Conservation (phyloP, 202 grass and related monocot species). For the Zoysia matrella region DNA sequence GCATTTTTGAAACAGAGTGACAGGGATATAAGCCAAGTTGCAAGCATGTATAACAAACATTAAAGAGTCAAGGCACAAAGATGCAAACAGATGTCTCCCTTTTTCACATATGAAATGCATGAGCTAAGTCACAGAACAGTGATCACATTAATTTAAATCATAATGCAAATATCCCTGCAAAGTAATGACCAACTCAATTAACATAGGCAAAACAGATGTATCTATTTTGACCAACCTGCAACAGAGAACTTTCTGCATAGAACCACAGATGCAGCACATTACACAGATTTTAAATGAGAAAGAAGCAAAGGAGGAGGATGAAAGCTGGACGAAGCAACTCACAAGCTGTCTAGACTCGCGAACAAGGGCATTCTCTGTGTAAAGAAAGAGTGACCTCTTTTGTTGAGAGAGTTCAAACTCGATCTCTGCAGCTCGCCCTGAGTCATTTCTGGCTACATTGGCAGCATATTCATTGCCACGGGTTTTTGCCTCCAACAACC, state of each 20-base stretch:
- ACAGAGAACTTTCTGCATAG: not conserved
- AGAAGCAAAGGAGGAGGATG: not conserved
- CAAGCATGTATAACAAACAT: constrained; percentile 3
- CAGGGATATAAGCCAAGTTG: not conserved
- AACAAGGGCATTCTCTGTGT: constrained; percentile 71
- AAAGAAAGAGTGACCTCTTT: constrained; percentile 84
- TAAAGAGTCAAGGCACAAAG: not conserved
- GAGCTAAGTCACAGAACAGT: no score
- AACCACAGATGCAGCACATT: not conserved
- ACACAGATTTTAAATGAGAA: not conserved
- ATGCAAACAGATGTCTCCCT: no score
- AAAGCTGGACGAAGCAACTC: constrained; percentile 50
- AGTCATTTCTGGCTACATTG: constrained; percentile 39
- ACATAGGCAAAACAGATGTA: no score
- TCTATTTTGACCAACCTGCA: no score
- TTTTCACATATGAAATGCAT: no score
- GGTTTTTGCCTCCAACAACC: constrained; percentile 53
- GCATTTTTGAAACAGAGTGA: not conserved
- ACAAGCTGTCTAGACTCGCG: constrained; percentile 80
- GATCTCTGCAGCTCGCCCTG: constrained; percentile 51
- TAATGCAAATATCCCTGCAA: no score
- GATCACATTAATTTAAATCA: no score
- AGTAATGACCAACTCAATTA: no score
- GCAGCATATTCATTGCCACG: constrained; percentile 54
- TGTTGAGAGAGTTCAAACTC: constrained; percentile 79